A percentile compares a stretch with the other conserved stretches of the same genome.
Evolutionary conservation across 2,329 filamentous ascomycete genomes (phyloP).

Genomic region (Botrytis hyacinthi): DNA sequence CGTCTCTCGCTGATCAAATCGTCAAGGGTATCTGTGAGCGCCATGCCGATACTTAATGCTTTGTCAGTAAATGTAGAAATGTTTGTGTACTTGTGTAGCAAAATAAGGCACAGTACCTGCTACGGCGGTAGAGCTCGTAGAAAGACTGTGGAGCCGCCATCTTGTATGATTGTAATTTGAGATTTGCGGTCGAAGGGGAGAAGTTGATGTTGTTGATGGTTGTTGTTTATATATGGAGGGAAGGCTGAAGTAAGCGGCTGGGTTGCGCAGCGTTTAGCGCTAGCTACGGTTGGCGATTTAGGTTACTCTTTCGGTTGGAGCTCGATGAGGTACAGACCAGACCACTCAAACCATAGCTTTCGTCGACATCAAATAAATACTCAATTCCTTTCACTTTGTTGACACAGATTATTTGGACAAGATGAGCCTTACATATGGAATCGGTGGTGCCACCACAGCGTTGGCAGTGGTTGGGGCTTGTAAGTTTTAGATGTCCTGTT

Average conservation of each 20-base stretch:
- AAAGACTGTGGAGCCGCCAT: slow-evolving; percentile 58
- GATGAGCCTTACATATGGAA: slow-evolving; percentile 73
- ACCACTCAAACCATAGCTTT: slow-evolving; percentile 17
- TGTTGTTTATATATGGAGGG: slow-evolving; percentile 24
- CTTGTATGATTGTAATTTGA: slow-evolving; percentile 27
- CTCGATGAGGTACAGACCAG: slow-evolving; percentile 16
- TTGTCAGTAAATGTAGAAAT: slow-evolving; percentile 35
- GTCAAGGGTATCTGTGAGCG: slow-evolving; percentile 94
- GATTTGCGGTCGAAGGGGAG: slow-evolving; percentile 24
- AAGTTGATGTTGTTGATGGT: slow-evolving; percentile 18
- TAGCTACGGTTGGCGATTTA: slow-evolving; percentile 29
- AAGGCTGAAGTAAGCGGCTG: slow-evolving; percentile 26
- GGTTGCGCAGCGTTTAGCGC: slow-evolving; percentile 19
- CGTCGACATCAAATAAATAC: slow-evolving; percentile 8
- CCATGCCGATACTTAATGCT: slow-evolving; percentile 74
- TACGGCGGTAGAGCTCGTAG: slow-evolving; percentile 97
- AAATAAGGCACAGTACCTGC: slow-evolving; percentile 68
- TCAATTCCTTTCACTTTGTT: slow-evolving; percentile 3
- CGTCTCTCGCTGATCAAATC: slow-evolving; percentile 90
- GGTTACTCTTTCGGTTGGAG: slow-evolving; percentile 15
- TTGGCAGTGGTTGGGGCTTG: slow-evolving; percentile 74
- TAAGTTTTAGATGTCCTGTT: slow-evolving; percentile 53
- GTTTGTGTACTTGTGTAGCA: slow-evolving; percentile 29
- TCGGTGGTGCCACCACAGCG: slow-evolving; percentile 65
- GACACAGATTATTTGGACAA: slow-evolving; percentile 29